These are phyloP conservation scores for Pinus tabuliformis DNA, from an alignment of 75 land plant species.

Conservation along the genomic window DNA sequence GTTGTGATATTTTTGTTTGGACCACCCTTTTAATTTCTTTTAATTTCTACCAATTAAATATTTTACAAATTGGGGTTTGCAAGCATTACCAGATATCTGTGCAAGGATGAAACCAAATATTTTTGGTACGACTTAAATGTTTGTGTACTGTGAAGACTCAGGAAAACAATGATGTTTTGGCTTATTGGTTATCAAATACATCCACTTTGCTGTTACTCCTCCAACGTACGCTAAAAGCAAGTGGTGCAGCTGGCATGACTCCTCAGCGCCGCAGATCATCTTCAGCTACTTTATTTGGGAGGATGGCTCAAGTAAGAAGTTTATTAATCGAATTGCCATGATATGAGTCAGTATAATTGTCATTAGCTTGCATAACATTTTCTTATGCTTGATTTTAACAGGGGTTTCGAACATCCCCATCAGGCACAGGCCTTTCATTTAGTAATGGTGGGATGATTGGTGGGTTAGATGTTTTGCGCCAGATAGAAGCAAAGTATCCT, in stretches of 20 bases:
- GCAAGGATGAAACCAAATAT: not conserved
- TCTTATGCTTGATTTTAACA: conserved; percentile 12
- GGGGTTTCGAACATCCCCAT: conserved; percentile 84
- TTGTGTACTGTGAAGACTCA: conserved; percentile 33
- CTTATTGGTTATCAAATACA: conserved; percentile 75
- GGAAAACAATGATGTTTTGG: conserved; percentile 62
- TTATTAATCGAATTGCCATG: not conserved
- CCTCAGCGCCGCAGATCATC: conserved; percentile 71
- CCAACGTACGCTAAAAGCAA: conserved; percentile 72
- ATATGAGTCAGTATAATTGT: not conserved
- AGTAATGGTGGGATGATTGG: conserved; percentile 68
- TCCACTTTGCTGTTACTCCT: conserved; percentile 67
- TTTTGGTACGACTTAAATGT: not conserved
- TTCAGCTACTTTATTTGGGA: conserved; percentile 78
- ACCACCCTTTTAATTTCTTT: too few relatives aligned
- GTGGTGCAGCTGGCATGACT: conserved; percentile 74
- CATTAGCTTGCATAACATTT: not conserved
- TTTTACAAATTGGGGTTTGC: too few relatives aligned
- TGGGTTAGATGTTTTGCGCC: conserved; percentile 67
- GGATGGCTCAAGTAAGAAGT: conserved; percentile 70
- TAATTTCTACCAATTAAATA: too few relatives aligned
- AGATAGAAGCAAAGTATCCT: conserved; percentile 96
- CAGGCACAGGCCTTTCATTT: conserved; percentile 65
- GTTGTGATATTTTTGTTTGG: too few relatives aligned
- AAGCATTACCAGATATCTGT: not conserved